Evolutionary conservation across 202 grass and related monocot genomes (phyloP).

Genomic region (Hordeum pubiflorum): DNA sequence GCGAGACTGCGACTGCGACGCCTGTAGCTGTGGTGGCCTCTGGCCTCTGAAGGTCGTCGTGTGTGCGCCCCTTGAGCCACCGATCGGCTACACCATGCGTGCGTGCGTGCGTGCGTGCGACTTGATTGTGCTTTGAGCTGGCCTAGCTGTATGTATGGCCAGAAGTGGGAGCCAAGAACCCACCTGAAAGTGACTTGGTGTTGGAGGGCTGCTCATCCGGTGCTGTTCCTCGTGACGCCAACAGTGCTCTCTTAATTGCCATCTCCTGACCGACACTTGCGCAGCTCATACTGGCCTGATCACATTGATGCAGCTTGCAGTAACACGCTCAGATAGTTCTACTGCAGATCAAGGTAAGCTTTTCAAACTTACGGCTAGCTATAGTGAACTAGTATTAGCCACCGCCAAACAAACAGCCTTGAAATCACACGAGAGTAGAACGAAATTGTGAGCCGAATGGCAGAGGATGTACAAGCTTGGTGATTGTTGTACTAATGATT

Average conservation of each 20-base stretch:
- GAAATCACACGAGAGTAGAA: too few species aligned
- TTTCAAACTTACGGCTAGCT: neutral
- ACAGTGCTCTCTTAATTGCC: neutral
- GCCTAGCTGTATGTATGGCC: neutral
- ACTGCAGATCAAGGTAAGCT: neutral
- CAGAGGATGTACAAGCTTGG: neutral
- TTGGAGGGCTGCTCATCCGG: neutral
- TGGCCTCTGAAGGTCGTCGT: neutral
- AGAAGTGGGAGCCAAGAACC: neutral
- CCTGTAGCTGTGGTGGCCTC: neutral
- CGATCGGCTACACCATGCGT: neutral
- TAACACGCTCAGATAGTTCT: neutral
- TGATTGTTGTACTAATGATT: neutral
- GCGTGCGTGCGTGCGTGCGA: neutral
- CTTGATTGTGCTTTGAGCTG: neutral
- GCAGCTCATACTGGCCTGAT: neutral
- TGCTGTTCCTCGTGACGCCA: slow-evolving; percentile 15
- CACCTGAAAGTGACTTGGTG: neutral
- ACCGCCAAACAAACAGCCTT: too few species aligned
- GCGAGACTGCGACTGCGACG: neutral
- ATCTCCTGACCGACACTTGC: neutral
- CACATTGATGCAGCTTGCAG: too few species aligned
- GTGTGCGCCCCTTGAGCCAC: neutral
- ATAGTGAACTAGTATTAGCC: neutral
- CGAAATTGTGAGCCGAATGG: neutral